Conservation (phyloP, 1,139 yeast species). For the Taiozyma sp. region DNA sequence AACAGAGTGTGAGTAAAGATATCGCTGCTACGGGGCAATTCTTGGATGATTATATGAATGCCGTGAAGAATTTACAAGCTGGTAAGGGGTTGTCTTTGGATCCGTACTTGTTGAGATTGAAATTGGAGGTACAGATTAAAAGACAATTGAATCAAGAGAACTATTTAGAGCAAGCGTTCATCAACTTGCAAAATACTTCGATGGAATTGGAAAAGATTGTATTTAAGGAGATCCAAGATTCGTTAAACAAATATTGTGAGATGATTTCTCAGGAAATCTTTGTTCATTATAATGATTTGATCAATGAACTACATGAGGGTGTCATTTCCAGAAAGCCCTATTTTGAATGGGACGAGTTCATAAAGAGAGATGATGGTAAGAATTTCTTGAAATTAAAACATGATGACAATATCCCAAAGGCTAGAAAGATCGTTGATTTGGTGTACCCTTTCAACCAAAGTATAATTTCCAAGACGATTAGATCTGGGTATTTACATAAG, state of each 20-base stretch:
- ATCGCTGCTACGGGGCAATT: constrained; percentile 50
- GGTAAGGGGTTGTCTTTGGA: constrained; percentile 34
- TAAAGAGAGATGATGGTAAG: constrained; percentile 42
- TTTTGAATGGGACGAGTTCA: constrained; percentile 74
- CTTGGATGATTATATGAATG: constrained; percentile 39
- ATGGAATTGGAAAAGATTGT: constrained; percentile 68
- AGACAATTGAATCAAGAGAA: constrained; percentile 66
- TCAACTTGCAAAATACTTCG: constrained; percentile 68
- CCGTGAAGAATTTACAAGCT: constrained; percentile 25
- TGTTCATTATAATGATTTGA: constrained; percentile 49
- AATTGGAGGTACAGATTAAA: constrained; percentile 64
- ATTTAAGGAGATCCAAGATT: constrained; percentile 58
- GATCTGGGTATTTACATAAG: constrained; percentile 50
- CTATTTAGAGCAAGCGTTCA: constrained; percentile 64
- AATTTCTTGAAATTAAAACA: constrained; percentile 38
- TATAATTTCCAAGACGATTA: constrained; percentile 46
- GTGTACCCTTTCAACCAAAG: constrained; percentile 50
- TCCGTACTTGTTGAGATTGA: constrained; percentile 63
- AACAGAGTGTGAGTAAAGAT: constrained; percentile 46
- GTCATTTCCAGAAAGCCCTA: constrained; percentile 56
- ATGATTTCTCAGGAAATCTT: constrained; percentile 56
- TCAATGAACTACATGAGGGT: constrained; percentile 61
- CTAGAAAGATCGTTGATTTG: constrained; percentile 43
- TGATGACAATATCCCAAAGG: constrained; percentile 42
- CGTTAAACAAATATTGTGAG: constrained; percentile 50